Conservation (phyloP, 768 basidiomycete species). For the Steccherinum ochraceum region DNA sequence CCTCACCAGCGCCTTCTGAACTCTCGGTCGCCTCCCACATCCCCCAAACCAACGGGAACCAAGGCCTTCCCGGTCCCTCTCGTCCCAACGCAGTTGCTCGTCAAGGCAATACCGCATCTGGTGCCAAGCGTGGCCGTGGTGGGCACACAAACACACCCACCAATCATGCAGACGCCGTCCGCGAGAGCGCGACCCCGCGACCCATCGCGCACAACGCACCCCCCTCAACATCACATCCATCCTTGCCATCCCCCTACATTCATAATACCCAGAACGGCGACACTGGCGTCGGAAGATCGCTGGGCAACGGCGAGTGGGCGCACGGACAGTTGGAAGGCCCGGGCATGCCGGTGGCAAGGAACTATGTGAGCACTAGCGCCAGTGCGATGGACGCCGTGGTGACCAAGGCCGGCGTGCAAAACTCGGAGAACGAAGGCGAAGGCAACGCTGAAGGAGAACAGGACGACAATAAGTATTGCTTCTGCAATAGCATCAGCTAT, state of each 20-base stretch:
- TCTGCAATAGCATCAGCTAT: conserved; percentile 78
- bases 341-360: conserved; percentile 66
- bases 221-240: conserved; percentile 44
- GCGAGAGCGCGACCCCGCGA: conserved; percentile 26
- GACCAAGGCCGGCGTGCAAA: conserved; percentile 26
- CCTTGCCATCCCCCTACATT: conserved; percentile 46
- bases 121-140: conserved; percentile 15
- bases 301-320: conserved; percentile 30
- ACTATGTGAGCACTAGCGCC: conserved; percentile 15
- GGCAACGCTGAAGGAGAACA: conserved; percentile 47
- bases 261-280: conserved; percentile 13
- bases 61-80: conserved; percentile 33
- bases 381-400: background rate
- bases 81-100: conserved; percentile 26
- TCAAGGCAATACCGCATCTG: conserved; percentile 16
- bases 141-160: conserved; percentile 7
- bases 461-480: conserved; percentile 69
- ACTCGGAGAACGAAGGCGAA: conserved; percentile 33
- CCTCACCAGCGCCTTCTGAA: conserved; percentile 69
- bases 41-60: conserved; percentile 27
- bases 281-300: conserved; percentile 16
- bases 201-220: conserved; percentile 34
- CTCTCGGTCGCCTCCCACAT: conserved; percentile 67
- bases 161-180: conserved; percentile 29
- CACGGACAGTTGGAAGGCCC: conserved; percentile 65